Evolutionary conservation across 179 eudicot species (phyloP), one percentile per base, ranked within the genome.

Genomic region (Silene vulgaris): DNA sequence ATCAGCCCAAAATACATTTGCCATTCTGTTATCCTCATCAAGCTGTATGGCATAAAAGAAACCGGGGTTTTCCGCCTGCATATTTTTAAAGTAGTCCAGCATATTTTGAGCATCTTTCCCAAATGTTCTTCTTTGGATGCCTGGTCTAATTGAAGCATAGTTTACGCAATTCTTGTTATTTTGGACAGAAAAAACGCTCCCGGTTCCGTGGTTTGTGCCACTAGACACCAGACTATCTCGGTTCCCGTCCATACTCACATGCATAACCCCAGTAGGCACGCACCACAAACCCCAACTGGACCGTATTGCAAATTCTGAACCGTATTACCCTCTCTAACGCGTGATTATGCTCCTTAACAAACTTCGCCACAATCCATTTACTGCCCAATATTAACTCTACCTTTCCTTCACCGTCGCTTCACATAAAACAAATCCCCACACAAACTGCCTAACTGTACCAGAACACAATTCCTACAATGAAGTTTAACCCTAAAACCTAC

Each of bases 51-150:
- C 98, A 80, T 93, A 93, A 71, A 88, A 91, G 84, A 93, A 93
- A 16, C 95, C 97, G 4, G 97, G 97, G 63, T 93, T 93, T 83
- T 91, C 97, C 5, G 95, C 94, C 87, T 93, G 98, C 97, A 88
- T 86, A 79, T 86, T 89, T 74, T 86, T 87, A 29, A 93, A 91
- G 86, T 93, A 93, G 77, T 93, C 97, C 71, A 93, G 81, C 75
- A 91, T 83, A 77, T 91, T 91, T 77, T 89, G 95, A 69, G 97
- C 91, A 84, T 93, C 92, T 84, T 83, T 93, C 26, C 98, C 98
- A 60, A 88, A 78, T 50, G 90, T 88, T 76, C 83, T 82, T 80
- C 78, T 89, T 30, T 72, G 85, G 62, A 45, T 62, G 71, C 65
- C 74, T 54, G 84, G 85, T 76, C 78, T 88, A 68, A 83, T 73